Percentiles rank a stretch among this genome's conserved stretches.
Conservation (phyloP, 2,329 filamentous ascomycete genomes). For the Fusarium euwallaceae region DNA sequence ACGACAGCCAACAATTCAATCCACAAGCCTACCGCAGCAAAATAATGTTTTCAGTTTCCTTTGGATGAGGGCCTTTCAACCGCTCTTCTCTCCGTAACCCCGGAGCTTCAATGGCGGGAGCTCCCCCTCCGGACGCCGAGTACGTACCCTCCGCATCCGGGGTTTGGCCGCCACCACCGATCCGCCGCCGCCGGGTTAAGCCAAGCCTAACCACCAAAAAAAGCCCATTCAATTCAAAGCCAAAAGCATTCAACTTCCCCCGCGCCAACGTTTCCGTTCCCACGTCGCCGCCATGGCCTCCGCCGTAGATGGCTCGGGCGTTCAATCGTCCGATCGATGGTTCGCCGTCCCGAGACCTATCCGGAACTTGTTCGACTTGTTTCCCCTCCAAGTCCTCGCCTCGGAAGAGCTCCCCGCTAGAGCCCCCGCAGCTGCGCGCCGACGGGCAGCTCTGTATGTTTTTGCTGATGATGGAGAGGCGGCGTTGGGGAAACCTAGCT, state of each 20-base stretch:
- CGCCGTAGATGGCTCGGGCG: constrained; percentile 7
- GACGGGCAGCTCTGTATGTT: constrained; percentile 75
- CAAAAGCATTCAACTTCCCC: neutral
- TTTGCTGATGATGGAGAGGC: constrained; percentile 79
- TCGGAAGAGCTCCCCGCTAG: constrained; percentile 80
- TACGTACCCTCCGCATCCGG: constrained; percentile 39
- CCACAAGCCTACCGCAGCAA: neutral
- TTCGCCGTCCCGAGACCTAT: constrained; percentile 79
- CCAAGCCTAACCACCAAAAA: constrained; percentile 27
- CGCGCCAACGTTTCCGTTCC: neutral
- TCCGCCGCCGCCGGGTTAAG: constrained; percentile 22
- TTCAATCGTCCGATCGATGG: constrained; percentile 49
- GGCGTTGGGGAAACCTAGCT: constrained; percentile 75
- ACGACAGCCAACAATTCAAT: neutral
- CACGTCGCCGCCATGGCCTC: constrained; percentile 29
- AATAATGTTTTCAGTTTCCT: neutral
- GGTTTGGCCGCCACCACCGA: constrained; percentile 38
- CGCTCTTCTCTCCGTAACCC: neutral
- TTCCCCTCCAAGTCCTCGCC: constrained; percentile 83
- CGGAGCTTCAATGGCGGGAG: neutral
- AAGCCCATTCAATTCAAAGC: neutral
- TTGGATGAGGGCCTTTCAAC: neutral
- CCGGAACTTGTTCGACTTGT: constrained; percentile 84
- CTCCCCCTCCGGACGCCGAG: neutral
- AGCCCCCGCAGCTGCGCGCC: constrained; percentile 56